These are phyloP conservation scores for Trichocladium uniseriatum DNA, from an alignment of 495 filamentous ascomycete species.

Conservation along the genomic window DNA sequence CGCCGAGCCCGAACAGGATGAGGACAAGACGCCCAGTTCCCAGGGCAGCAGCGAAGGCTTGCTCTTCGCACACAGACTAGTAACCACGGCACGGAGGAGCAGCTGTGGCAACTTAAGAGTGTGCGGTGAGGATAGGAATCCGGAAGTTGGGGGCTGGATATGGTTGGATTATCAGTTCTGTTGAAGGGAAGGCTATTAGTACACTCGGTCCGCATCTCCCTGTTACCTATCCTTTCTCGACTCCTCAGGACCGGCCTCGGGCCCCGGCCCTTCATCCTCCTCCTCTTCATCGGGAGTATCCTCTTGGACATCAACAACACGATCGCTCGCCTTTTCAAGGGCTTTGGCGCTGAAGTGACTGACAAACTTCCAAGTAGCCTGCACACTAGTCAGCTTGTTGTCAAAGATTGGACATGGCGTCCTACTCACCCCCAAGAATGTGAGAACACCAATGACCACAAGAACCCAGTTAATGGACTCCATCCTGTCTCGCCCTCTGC, in stretches of 20 bases:
- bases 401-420: neutral
- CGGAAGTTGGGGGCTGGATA: neutral
- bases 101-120: slow-evolving; percentile 87
- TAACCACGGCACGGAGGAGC: slow-evolving; percentile 69
- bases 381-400: slow-evolving; percentile 18
- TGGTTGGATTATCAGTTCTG: neutral
- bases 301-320: slow-evolving; percentile 73
- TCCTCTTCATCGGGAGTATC: slow-evolving; percentile 65
- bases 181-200: neutral
- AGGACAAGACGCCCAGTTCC: slow-evolving; percentile 37
- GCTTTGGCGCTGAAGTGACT: slow-evolving; percentile 57
- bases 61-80: slow-evolving; percentile 93
- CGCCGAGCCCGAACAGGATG: slow-evolving; percentile 15
- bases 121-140: slow-evolving; percentile 44
- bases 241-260: slow-evolving; percentile 6
- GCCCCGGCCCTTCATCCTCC: slow-evolving; percentile 23
- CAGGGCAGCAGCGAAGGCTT: slow-evolving; percentile 35
- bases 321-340: slow-evolving; percentile 66
- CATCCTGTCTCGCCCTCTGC: slow-evolving; percentile 61
- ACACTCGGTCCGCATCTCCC: neutral
- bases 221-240: slow-evolving; percentile 20
- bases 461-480: slow-evolving; percentile 67
- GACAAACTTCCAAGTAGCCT: slow-evolving; percentile 76
- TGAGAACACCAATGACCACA: slow-evolving; percentile 67
- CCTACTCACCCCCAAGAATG: slow-evolving; percentile 69